Evolutionary conservation across 1,284 basidiomycete genomes (phyloP).

Genomic region (Tilletia caries): DNA sequence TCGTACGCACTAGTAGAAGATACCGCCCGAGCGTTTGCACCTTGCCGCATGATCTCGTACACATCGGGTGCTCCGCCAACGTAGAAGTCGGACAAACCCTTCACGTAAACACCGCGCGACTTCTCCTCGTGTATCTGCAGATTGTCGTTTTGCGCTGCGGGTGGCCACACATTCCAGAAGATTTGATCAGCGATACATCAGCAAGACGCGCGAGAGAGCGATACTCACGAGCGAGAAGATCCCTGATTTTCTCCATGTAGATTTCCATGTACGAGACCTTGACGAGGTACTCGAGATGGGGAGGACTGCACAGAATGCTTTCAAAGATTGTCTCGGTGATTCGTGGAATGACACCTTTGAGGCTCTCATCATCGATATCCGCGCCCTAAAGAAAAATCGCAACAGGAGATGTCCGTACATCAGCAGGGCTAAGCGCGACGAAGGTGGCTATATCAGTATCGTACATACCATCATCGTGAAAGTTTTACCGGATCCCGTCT

Average conservation of each 20-base stretch:
- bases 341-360: conserved; percentile 91
- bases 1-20: conserved; percentile 70
- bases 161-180: conserved; percentile 6
- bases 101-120: conserved; percentile 94
- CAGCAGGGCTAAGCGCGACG: background rate
- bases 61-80: conserved; percentile 76
- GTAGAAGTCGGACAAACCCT: conserved; percentile 95
- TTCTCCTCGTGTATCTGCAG: conserved; percentile 99
- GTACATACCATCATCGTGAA: conserved; percentile 47
- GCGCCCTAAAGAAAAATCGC: conserved; percentile 66
- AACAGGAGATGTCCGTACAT: background rate
- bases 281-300: conserved; percentile 94
- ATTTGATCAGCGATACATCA: background rate
- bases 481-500: conserved; percentile 71
- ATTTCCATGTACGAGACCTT: conserved; percentile 99
- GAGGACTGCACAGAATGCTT: conserved; percentile 90
- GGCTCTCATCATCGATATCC: conserved; percentile 76
- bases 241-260: conserved; percentile 93
- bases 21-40: conserved; percentile 82
- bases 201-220: background rate
- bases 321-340: conserved; percentile 99
- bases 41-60: conserved; percentile 97
- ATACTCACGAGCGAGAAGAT: conserved; percentile 85
- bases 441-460: no score
- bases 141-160: conserved; percentile 93